Conservation (phyloP, 768 basidiomycete genomes). For the Daedalea quercina region DNA sequence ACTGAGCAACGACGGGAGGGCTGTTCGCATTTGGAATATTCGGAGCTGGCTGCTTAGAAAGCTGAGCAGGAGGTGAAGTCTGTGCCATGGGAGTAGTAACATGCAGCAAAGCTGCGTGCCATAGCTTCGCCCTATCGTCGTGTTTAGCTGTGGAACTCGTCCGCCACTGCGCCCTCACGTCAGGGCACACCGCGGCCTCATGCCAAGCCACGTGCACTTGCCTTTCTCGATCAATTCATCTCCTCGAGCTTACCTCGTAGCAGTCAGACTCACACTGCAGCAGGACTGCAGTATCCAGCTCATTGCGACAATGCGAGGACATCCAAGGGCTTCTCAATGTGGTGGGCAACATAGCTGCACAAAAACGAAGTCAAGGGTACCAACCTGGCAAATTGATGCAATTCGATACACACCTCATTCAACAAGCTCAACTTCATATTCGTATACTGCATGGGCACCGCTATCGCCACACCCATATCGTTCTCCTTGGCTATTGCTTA, state of each 20-base stretch:
- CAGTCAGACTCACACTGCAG: background rate
- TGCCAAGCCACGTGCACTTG: background rate
- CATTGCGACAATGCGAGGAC: too few species aligned
- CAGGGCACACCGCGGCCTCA: background rate
- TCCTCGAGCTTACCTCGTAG: background rate
- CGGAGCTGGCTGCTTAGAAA: slow-evolving; percentile 11
- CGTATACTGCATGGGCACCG: too few species aligned
- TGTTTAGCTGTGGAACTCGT: background rate
- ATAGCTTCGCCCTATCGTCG: slow-evolving; percentile 3
- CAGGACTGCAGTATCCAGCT: too few species aligned
- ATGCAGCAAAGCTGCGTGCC: slow-evolving; percentile 5
- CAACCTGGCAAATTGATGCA: too few species aligned
- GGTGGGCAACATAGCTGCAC: too few species aligned
- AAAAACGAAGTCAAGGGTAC: too few species aligned
- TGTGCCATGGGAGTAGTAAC: slow-evolving; percentile 18
- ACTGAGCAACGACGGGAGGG: slow-evolving; percentile 38
- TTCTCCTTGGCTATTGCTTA: too few species aligned
- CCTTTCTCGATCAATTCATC: background rate
- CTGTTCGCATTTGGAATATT: slow-evolving; percentile 7
- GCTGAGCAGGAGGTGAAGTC: slow-evolving; percentile 11
- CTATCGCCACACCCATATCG: too few species aligned
- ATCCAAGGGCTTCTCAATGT: too few species aligned
- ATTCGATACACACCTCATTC: too few species aligned
- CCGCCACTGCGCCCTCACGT: background rate
- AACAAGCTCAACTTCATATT: too few species aligned